Percentiles rank a stretch among this genome's conserved stretches.
Evolutionary conservation across 2,329 filamentous ascomycete genomes (phyloP).

Genomic region (Lasiodiplodia sp.): DNA sequence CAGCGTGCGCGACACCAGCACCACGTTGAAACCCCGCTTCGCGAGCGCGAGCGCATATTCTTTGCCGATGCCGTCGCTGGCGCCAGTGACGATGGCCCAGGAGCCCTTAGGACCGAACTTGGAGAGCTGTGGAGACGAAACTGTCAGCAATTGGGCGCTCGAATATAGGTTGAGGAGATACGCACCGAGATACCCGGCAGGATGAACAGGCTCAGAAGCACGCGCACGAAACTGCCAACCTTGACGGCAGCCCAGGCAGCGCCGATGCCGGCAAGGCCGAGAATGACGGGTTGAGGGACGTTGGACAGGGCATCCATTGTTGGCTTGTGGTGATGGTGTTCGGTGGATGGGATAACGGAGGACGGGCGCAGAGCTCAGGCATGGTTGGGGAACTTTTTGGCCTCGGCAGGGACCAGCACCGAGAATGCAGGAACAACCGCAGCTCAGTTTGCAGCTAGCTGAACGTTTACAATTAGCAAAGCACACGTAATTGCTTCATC

Average conservation of each 20-base stretch:
- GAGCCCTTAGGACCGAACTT: conserved; percentile 91
- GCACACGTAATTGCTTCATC: too few species aligned
- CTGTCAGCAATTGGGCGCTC: conserved; percentile 2
- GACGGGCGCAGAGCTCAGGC: conserved; percentile 1
- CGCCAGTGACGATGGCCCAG: conserved; percentile 94
- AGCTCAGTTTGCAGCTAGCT: conserved; percentile 9
- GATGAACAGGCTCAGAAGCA: conserved; percentile 58
- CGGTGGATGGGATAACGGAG: background rate
- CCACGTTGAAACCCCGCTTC: conserved; percentile 88
- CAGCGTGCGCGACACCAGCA: conserved; percentile 94
- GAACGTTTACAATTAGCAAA: background rate
- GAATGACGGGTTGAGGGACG: conserved; percentile 23
- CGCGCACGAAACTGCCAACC: conserved; percentile 55
- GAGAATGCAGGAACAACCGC: background rate
- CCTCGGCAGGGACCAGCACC: conserved; percentile 12
- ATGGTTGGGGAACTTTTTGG: conserved; percentile 31
- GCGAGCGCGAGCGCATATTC: conserved; percentile 93
- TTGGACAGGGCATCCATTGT: conserved; percentile 24
- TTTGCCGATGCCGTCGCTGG: conserved; percentile 95
- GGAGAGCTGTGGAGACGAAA: conserved; percentile 68
- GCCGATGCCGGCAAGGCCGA: conserved; percentile 29
- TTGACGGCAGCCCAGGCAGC: conserved; percentile 35
- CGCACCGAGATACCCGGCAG: conserved; percentile 57
- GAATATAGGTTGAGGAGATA: conserved; percentile 10
- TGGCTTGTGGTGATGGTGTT: conserved; percentile 4